phyloP scores from a whole-genome alignment of 192 early-diverging fungal species.

The Umbelopsis sp. region DNA sequence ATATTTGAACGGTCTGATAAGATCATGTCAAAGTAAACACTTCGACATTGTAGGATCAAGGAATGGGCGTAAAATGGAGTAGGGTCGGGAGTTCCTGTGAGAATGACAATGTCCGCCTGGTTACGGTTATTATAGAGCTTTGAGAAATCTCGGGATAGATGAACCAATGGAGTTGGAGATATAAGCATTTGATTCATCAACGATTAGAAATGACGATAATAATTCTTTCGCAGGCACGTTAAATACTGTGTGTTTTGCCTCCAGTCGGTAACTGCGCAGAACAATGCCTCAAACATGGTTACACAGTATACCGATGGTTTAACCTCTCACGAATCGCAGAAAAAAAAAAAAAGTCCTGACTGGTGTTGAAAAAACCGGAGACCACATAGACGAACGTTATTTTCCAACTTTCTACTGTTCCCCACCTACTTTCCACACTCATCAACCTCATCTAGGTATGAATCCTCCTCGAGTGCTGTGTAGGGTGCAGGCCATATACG shows the following conservation, averaged over 20 bases:
- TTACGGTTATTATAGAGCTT: slow-evolving; percentile 22
- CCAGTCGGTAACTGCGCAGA: neutral
- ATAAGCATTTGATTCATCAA: neutral
- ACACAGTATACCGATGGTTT: neutral
- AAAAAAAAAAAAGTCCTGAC: neutral
- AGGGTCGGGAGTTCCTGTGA: slow-evolving; percentile 5
- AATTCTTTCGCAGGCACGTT: no score
- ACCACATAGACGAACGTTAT: neutral
- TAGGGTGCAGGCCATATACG: slow-evolving; percentile 75
- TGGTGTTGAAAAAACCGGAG: slow-evolving; percentile 5
- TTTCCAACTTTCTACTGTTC: neutral
- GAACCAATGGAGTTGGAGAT: neutral
- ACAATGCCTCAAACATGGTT: neutral
- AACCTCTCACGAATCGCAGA: neutral
- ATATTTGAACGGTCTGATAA: slow-evolving; percentile 10
- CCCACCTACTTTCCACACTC: neutral
- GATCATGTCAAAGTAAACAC: slow-evolving; percentile 19
- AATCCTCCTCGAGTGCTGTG: slow-evolving; percentile 15
- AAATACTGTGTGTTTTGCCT: neutral
- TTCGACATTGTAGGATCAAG: slow-evolving; percentile 16
- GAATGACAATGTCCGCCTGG: slow-evolving; percentile 29
- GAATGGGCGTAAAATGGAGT: slow-evolving; percentile 22
- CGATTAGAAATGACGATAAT: neutral
- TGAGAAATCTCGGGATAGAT: slow-evolving; percentile 21
- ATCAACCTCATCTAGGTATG: neutral